These are phyloP conservation scores for Cicer bijugum DNA, from an alignment of 306 rosid species.

Conservation along the genomic window DNA sequence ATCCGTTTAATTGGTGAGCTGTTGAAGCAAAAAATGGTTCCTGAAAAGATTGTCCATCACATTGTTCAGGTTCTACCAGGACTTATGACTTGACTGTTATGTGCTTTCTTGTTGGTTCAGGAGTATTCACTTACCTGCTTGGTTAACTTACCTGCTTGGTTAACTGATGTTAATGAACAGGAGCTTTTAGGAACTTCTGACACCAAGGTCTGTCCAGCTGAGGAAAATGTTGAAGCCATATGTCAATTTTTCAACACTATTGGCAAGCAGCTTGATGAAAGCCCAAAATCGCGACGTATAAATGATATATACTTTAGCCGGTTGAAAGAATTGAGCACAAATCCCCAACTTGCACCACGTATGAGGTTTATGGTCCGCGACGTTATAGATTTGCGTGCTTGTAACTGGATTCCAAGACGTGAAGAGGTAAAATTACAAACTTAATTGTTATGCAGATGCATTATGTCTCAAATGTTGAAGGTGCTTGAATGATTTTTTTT, in stretches of 20 bases:
- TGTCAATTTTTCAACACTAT: slow-evolving; percentile 93
- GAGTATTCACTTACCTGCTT: slow-evolving; percentile 31
- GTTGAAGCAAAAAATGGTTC: slow-evolving; percentile 97
- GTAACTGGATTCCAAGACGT: slow-evolving; percentile 94
- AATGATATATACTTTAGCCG: slow-evolving; percentile 75
- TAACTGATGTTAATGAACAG: slow-evolving; percentile 57
- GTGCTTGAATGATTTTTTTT: neutral
- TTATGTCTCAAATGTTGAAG: neutral
- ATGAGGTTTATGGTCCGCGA: slow-evolving; percentile 90
- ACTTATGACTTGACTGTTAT: slow-evolving; percentile 31
- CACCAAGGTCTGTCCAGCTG: slow-evolving; percentile 80
- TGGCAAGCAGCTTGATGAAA: slow-evolving; percentile 97
- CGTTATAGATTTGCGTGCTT: slow-evolving; percentile 80
- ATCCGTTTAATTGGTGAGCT: slow-evolving; percentile 97
- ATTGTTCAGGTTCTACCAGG: slow-evolving; percentile 75
- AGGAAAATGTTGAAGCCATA: slow-evolving; percentile 97
- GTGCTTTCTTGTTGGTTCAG: slow-evolving; percentile 37
- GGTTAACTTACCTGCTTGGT: slow-evolving; percentile 31
- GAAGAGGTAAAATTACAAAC: slow-evolving; percentile 72
- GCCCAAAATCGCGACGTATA: slow-evolving; percentile 73
- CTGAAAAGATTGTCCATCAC: slow-evolving; percentile 95
- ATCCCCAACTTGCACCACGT: slow-evolving; percentile 79
- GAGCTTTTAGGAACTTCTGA: slow-evolving; percentile 84
- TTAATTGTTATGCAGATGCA: slow-evolving; percentile 5
- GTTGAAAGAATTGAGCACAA: slow-evolving; percentile 74